phyloP scores from a whole-genome alignment of 2,329 filamentous ascomycete species.

The Cladorrhinum sp. region DNA sequence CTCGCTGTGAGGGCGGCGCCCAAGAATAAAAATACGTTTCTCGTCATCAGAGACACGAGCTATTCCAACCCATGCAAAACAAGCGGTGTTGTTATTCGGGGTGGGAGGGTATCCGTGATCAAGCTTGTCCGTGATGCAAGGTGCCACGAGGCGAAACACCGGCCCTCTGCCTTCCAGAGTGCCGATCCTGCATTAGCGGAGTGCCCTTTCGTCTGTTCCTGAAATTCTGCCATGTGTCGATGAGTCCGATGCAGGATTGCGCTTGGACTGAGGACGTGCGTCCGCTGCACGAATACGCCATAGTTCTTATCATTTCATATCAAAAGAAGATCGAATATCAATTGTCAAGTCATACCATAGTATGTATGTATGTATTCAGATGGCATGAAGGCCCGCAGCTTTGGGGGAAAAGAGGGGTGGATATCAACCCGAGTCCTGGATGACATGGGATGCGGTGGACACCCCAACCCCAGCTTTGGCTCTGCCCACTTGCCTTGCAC shows the following conservation, averaged over 20 bases:
- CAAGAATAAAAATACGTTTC: no score
- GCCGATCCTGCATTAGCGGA: constrained; percentile 27
- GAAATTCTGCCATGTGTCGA: constrained; percentile 21
- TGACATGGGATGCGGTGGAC: background rate
- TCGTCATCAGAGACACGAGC: background rate
- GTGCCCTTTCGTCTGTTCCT: constrained; percentile 22
- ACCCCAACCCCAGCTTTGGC: no score
- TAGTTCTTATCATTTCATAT: no score
- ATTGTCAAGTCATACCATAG: no score
- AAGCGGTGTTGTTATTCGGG: background rate
- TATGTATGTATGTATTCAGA: background rate
- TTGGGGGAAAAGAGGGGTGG: background rate
- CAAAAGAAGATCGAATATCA: background rate
- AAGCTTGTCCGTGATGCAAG: background rate
- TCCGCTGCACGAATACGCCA: background rate
- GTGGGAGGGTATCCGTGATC: no score
- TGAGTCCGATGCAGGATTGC: constrained; percentile 12
- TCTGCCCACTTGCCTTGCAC: background rate
- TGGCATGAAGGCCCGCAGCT: background rate
- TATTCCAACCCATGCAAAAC: background rate
- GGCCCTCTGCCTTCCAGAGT: constrained; percentile 13
- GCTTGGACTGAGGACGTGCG: constrained; percentile 12
- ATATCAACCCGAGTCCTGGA: background rate
- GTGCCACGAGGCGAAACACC: constrained; percentile 15
- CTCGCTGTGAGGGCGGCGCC: background rate